These are phyloP conservation scores for Pyracantha coccinea DNA, from an alignment of 331 rosid genomes.

Conservation along the genomic window DNA sequence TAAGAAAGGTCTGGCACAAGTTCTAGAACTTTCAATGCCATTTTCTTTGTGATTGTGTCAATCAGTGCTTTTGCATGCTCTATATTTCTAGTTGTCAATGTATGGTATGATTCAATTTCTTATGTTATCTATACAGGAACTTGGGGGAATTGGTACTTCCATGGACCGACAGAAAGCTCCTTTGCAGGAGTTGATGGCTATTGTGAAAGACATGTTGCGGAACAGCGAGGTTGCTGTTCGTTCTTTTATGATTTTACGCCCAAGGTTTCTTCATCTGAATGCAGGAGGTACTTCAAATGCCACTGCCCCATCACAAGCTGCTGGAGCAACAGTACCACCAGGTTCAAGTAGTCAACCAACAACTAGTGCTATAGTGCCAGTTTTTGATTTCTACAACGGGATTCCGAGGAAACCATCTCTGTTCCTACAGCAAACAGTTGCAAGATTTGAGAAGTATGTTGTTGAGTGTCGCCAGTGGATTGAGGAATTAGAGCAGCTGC, in stretches of 20 bases:
- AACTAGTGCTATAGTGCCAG: conserved; percentile 65
- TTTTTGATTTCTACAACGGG: conserved; percentile 89
- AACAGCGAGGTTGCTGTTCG: conserved; percentile 93
- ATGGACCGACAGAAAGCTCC: conserved; percentile 77
- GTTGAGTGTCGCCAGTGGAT: conserved; percentile 83
- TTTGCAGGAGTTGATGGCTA: conserved; percentile 65
- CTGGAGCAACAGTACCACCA: conserved; percentile 40
- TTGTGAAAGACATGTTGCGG: conserved; percentile 70
- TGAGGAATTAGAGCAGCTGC: conserved; percentile 93
- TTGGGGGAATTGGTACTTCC: conserved; percentile 81
- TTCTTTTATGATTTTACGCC: conserved; percentile 81
- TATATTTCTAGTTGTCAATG: neutral
- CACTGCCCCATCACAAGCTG: conserved; percentile 58
- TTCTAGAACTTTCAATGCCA: neutral
- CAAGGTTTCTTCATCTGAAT: conserved; percentile 72
- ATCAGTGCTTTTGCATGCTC: neutral
- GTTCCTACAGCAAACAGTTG: conserved; percentile 75
- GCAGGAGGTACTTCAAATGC: conserved; percentile 59
- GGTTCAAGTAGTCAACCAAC: conserved; percentile 51
- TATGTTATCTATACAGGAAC: conserved; percentile 52
- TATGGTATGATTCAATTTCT: conserved; percentile 6
- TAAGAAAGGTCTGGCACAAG: neutral
- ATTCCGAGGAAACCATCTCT: conserved; percentile 92
- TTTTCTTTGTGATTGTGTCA: neutral
- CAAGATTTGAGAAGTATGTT: conserved; percentile 83